Conservation (phyloP, 2,329 filamentous ascomycete genomes). For the Sordariomycetes sp. region DNA sequence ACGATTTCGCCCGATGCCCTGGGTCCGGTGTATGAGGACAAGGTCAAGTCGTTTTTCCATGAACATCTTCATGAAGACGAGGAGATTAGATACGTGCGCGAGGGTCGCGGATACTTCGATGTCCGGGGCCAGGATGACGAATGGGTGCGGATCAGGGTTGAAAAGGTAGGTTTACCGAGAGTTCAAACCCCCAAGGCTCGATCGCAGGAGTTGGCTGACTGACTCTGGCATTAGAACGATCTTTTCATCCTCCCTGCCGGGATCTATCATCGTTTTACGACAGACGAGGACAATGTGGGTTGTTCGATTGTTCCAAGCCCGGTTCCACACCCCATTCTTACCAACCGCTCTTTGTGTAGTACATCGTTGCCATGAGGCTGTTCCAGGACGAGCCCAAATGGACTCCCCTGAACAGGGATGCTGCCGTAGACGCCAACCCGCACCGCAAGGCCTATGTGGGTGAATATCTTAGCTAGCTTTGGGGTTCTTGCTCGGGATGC, state of each 20-base stretch:
- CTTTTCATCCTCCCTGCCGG: conserved; percentile 88
- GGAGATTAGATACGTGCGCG: conserved; percentile 91
- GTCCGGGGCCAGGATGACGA: conserved; percentile 72
- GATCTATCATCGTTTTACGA: conserved; percentile 97
- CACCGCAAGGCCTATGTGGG: conserved; percentile 69
- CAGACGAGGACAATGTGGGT: conserved; percentile 80
- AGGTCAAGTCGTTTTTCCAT: conserved; percentile 86
- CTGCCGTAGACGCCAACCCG: conserved; percentile 67
- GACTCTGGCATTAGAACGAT: conserved; percentile 41
- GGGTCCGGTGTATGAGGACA: conserved; percentile 81
- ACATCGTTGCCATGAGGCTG: conserved; percentile 87
- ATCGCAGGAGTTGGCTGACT: neutral
- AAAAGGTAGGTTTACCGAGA: conserved; percentile 45
- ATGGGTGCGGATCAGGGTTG: conserved; percentile 79
- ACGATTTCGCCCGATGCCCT: conserved; percentile 77
- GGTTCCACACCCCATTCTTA: conserved; percentile 2
- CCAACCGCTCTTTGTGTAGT: conserved; percentile 38
- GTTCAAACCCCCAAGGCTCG: neutral
- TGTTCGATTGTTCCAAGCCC: neutral
- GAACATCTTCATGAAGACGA: conserved; percentile 98
- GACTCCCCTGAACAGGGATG: conserved; percentile 79
- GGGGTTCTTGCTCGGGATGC: no score
- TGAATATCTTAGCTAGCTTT: conserved; percentile 23
- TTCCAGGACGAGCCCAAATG: conserved; percentile 99
- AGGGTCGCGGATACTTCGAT: conserved; percentile 86